Conservation (phyloP, 1,284 basidiomycete genomes). For the Trametes hirsuta region DNA sequence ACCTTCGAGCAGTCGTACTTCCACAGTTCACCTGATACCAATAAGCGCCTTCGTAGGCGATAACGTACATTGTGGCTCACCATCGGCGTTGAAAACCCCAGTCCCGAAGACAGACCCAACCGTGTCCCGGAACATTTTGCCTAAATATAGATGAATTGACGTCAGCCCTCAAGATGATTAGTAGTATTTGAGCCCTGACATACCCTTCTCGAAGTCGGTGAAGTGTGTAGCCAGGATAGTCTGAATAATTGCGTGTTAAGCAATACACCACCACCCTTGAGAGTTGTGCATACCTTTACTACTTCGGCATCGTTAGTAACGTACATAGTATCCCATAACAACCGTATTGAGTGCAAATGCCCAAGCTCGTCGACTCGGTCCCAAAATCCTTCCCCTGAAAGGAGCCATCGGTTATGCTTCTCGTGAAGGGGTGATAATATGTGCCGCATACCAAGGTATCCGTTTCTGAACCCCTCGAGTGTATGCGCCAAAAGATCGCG, state of each 20-base stretch:
- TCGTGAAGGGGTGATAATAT: background rate
- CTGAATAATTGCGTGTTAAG: constrained; percentile 5
- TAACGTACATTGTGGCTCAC: background rate
- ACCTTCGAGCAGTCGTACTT: constrained; percentile 19
- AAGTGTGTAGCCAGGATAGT: constrained; percentile 30
- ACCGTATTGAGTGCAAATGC: constrained; percentile 15
- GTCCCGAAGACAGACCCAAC: background rate
- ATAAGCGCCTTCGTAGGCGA: background rate
- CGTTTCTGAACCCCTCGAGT: constrained; percentile 14
- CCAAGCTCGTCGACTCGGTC: constrained; percentile 22
- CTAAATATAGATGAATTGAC: background rate
- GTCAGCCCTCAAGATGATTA: background rate
- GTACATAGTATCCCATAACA: constrained; percentile 26
- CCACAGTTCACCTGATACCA: constrained; percentile 30
- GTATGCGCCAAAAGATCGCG: constrained; percentile 21
- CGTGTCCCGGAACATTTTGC: background rate
- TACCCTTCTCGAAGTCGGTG: constrained; percentile 28
- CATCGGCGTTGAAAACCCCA: constrained; percentile 11
- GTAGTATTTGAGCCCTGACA: background rate
- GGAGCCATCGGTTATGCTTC: background rate
- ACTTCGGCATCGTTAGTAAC: constrained; percentile 26
- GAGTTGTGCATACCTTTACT: constrained; percentile 24
- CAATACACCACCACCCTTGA: background rate
- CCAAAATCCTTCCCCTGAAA: constrained; percentile 24
- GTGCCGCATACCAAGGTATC: constrained; percentile 23